A percentile compares a stretch with the other conserved stretches of the same genome.
These are phyloP conservation scores for Oldenlandia corymbosa DNA, from an alignment of 257 asterid genomes.

Conservation along the genomic window DNA sequence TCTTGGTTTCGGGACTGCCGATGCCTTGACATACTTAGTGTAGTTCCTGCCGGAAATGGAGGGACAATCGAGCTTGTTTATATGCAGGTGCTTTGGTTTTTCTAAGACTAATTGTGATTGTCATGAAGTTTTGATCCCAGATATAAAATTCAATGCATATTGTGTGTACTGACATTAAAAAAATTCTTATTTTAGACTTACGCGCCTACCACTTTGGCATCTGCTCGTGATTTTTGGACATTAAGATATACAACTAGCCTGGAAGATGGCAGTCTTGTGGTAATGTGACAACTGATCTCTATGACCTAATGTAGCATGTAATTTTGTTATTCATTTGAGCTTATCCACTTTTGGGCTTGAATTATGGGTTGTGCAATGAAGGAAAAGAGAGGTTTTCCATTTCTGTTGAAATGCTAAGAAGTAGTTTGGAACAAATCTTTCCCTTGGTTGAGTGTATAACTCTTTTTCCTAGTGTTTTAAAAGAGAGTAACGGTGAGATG, in stretches of 20 bases:
- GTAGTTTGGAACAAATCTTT: neutral
- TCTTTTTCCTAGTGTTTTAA: no score
- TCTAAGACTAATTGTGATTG: neutral
- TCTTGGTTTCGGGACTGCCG: conserved; percentile 97
- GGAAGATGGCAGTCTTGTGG: conserved; percentile 98
- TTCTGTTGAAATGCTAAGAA: neutral
- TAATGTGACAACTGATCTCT: conserved; percentile 18
- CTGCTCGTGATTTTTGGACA: conserved; percentile 96
- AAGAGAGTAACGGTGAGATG: no score
- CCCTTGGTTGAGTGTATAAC: neutral
- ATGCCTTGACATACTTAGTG: conserved; percentile 59
- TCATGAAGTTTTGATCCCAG: neutral
- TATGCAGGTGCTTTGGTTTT: conserved; percentile 54
- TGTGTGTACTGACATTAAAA: no score
- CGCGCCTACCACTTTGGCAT: conserved; percentile 92
- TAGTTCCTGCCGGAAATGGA: conserved; percentile 84
- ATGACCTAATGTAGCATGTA: neutral
- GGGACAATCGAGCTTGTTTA: conserved; percentile 87
- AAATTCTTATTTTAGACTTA: conserved; percentile 52
- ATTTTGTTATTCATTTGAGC: neutral
- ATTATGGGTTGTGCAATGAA: neutral
- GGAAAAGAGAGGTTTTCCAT: neutral
- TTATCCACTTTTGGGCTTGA: neutral
- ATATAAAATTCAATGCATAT: no score
- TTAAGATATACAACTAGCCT: conserved; percentile 67